phyloP scores from a whole-genome alignment of 495 filamentous ascomycete genomes.

The Podospora appendiculata region DNA sequence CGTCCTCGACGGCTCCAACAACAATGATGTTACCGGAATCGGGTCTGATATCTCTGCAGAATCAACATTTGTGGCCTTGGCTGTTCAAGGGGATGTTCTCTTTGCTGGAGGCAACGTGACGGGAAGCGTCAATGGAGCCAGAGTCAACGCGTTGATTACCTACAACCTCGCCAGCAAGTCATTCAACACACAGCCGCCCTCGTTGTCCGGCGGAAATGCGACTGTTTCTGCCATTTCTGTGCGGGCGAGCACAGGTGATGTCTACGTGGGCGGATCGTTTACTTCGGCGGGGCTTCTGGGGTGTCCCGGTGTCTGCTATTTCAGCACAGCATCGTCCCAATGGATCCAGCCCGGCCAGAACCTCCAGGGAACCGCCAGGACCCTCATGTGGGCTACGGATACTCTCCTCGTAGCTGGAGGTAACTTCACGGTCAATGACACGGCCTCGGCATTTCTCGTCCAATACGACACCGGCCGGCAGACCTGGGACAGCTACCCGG shows the following conservation, averaged over 20 bases:
- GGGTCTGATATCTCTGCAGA: constrained; percentile 55
- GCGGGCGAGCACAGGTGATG: constrained; percentile 55
- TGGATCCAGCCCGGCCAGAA: constrained; percentile 72
- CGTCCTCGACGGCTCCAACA: constrained; percentile 53
- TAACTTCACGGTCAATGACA: constrained; percentile 59
- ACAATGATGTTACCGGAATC: constrained; percentile 62
- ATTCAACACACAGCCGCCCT: constrained; percentile 61
- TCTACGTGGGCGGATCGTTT: constrained; percentile 86
- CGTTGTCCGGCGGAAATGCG: constrained; percentile 58
- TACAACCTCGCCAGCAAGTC: constrained; percentile 63
- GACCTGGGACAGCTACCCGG: constrained; percentile 58
- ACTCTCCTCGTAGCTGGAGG: constrained; percentile 69
- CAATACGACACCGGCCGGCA: constrained; percentile 60
- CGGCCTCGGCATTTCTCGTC: constrained; percentile 54
- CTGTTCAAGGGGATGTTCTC: constrained; percentile 56
- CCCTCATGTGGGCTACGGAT: constrained; percentile 66
- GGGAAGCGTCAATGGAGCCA: constrained; percentile 55
- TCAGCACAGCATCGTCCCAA: constrained; percentile 54
- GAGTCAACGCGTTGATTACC: constrained; percentile 65
- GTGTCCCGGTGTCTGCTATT: constrained; percentile 76
- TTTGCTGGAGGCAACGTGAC: constrained; percentile 77
- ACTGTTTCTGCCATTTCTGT: constrained; percentile 66
- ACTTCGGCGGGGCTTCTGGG: constrained; percentile 70
- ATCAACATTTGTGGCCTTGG: constrained; percentile 69
- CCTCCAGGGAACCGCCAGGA: constrained; percentile 58